Evolutionary conservation across 371 early-diverging fungal species (phyloP), one percentile per base, ranked within the genome.

Genomic region (Phascolomyces articulosus): DNA sequence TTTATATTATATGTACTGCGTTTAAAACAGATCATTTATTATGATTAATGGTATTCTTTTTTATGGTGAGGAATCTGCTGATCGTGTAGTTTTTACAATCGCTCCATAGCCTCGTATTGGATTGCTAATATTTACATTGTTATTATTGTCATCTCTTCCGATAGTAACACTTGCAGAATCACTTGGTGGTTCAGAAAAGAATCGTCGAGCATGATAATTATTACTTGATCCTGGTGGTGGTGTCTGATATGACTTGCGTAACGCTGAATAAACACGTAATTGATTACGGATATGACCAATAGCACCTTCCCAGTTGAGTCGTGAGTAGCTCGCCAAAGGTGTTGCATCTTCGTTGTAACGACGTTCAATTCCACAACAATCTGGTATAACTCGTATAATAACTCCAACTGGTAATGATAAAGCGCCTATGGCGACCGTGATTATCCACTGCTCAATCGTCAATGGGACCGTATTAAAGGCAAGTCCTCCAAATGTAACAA

Each of bases 401-500:
- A 95, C 63, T 18, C 94, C 96, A 40, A 94, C 80, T 8, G 96
- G 96, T 11, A 98, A 69, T 21, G 97, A 94, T 16, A 92, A 67
- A 11, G 87, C 68, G 15, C 94, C 93, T 41, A 94, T 83, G 38
- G 82, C 71, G 21, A 95, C 70, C 16, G 92, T 93, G 56, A 93
- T 69, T 4, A 85, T 63, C 98, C 98, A 98, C 69, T 95, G 95
- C 6, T 73, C 62, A 34, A 78, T 74, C 26, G 82, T 69, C 21
- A 96, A 78, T 0, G 86, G 85, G 8, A 78, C 81, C 0, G 95
- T 93, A 74, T 91, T 89, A 85, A 98, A 97, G 0, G 93, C 97
- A 56, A 85, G 82, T 27, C 93, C 91, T 48, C 96, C 96, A 84
- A 92, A 95, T 61, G 95, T 83, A 20, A 97, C 89, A 71, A 97